Conservation (phyloP, 1,139 yeast species). For the Geotrichum klebahnii region DNA sequence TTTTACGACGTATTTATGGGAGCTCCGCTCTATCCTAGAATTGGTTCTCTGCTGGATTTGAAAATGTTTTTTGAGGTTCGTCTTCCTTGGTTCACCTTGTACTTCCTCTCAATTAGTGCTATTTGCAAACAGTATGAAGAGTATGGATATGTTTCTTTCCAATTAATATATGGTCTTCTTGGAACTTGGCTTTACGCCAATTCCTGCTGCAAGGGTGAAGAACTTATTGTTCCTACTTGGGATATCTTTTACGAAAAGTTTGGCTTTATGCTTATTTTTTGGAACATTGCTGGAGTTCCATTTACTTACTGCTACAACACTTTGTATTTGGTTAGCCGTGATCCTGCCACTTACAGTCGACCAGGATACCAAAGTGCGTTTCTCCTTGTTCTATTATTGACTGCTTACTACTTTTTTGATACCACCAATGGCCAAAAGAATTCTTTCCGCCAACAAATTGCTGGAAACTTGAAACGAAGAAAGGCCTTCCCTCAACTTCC, state of each 20-base stretch:
- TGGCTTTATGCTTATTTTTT: conserved; percentile 94
- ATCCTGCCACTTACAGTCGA: conserved; percentile 78
- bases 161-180: conserved; percentile 64
- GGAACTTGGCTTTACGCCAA: conserved; percentile 95
- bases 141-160: conserved; percentile 76
- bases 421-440: conserved; percentile 95
- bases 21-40: conserved; percentile 91
- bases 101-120: conserved; percentile 71
- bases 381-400: conserved; percentile 54
- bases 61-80: conserved; percentile 97
- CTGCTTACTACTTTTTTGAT: conserved; percentile 88
- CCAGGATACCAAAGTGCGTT: conserved; percentile 54
- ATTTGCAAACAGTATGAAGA: conserved; percentile 72
- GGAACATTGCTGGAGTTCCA: conserved; percentile 99
- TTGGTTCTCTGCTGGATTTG: conserved; percentile 76
- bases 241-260: conserved; percentile 99
- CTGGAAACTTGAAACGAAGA: conserved; percentile 71
- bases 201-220: conserved; percentile 97
- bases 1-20: conserved; percentile 95
- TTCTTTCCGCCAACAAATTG: conserved; percentile 79
- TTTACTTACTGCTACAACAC: conserved; percentile 95
- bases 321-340: conserved; percentile 71
- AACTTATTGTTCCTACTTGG: conserved; percentile 95
- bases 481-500: conserved; percentile 93
- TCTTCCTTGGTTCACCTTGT: conserved; percentile 90